Evolutionary conservation across 495 filamentous ascomycete genomes (phyloP).

Genomic region (Bacidia rubella): DNA sequence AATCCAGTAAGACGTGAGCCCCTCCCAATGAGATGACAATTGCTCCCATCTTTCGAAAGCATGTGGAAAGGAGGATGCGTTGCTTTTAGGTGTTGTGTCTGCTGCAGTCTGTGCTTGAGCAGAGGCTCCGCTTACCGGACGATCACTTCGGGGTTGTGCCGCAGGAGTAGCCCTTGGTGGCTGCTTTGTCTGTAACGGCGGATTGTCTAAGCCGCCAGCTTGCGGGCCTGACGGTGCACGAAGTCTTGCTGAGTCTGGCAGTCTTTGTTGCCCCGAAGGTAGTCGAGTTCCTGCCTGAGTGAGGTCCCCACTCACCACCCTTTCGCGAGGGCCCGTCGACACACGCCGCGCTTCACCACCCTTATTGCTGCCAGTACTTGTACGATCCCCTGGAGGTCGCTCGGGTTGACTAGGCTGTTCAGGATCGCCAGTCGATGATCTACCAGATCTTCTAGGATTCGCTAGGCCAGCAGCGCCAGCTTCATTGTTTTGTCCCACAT

Average conservation of each 20-base stretch:
- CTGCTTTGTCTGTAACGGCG: constrained; percentile 9
- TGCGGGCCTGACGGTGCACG: constrained; percentile 14
- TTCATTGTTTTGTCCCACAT: constrained; percentile 34
- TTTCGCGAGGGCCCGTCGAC: too few relatives aligned
- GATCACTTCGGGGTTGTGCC: constrained; percentile 4
- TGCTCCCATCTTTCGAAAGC: constrained; percentile 97
- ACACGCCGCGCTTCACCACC: not conserved
- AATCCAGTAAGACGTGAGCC: constrained; percentile 94
- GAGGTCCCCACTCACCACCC: not conserved
- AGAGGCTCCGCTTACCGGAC: not conserved
- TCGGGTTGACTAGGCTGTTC: constrained; percentile 7
- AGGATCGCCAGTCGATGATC: constrained; percentile 13
- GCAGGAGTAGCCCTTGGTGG: constrained; percentile 3
- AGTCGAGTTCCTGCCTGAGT: not conserved
- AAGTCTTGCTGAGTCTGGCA: not conserved
- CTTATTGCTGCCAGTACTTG: constrained; percentile 12
- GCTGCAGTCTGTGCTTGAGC: constrained; percentile 14
- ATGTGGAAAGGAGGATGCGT: constrained; percentile 63
- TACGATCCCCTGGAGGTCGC: constrained; percentile 16
- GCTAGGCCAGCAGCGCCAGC: constrained; percentile 41
- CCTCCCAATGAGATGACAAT: constrained; percentile 95
- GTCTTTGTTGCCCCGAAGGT: constrained; percentile 3
- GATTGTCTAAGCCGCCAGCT: not conserved
- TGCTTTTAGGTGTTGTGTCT: constrained; percentile 30
- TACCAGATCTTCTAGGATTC: constrained; percentile 23